Base-by-base conservation (phyloP, 1,284 basidiomycete species). In the Sanghuangporus sanghuang region DNA sequence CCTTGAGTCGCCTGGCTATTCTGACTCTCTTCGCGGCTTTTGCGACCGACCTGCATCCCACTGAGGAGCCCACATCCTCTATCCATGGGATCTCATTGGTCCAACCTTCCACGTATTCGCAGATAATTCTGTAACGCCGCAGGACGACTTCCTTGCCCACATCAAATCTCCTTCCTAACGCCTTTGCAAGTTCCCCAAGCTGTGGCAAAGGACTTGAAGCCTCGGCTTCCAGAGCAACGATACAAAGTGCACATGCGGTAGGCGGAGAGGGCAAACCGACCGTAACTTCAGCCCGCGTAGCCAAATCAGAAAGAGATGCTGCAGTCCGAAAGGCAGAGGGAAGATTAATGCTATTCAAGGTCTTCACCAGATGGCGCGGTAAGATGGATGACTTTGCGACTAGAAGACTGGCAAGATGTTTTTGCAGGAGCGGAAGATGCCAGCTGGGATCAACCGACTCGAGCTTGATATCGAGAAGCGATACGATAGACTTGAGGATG, bases 211-310 rank as follows among this genome's bases (percentile, higher is more conserved):
- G 76, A n/a, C 77, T 72, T 35, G 83, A 80, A 1, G 76, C 74
- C 68, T 87, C 84, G 2, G 83, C 86, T 75, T 93, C 90, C 49
- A 92, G 73, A 0, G 87, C 82, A 61, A 92, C 79, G n/a, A 92
- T 79, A 67, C 90, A 76, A 12, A 89, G 72, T 6, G 88, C 90
- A 68, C 85, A 86, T 2, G 89, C 86, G 1, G 83, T 85, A 9
- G 85, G 79, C 32, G 71, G 77, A 52, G 75, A 78, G 64, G 74
- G 80, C 71, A 73, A 77, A 65, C 68, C 69, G 53, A 73, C 27
- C 56, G 78, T 71, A 18, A 79, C 72, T 59, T 69, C 73, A 5
- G 80, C 73, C 14, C 80, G 79, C 35, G 77, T 71, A 48, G 88
- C 70, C 46, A 87, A 75, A 38, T 77, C 74, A 60, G 84, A 80